A percentile compares a stretch with the other conserved stretches of the same genome.
Conservation (phyloP, 2,329 filamentous ascomycete genomes). For the Alternaria panax region DNA sequence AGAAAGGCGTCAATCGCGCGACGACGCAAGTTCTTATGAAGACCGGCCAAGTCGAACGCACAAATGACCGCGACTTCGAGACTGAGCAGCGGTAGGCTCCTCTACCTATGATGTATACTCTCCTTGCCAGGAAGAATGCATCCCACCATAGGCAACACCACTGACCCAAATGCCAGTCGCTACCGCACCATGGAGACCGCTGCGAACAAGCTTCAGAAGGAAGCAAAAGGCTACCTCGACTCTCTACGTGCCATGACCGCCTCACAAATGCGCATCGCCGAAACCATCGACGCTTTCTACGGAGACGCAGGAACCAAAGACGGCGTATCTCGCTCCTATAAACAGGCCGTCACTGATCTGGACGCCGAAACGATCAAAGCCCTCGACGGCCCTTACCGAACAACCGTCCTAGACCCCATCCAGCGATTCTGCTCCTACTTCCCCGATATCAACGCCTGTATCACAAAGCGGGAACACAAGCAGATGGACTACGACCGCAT, state of each 20-base stretch:
- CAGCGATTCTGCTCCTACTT: constrained; percentile 97
- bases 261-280: constrained; percentile 98
- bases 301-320: constrained; percentile 94
- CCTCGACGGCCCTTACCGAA: constrained; percentile 91
- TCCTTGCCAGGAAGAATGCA: not conserved
- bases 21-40: constrained; percentile 99
- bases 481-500: constrained; percentile 97
- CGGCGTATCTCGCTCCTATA: constrained; percentile 95
- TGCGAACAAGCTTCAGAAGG: constrained; percentile 89
- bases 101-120: constrained; percentile 10
- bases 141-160: constrained; percentile 4
- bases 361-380: constrained; percentile 99
- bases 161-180: constrained; percentile 67
- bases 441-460: constrained; percentile 98
- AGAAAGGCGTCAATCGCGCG: constrained; percentile 97
- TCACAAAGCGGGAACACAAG: constrained; percentile 99
- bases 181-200: constrained; percentile 98
- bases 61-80: constrained; percentile 97
- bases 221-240: constrained; percentile 97
- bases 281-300: constrained; percentile 99
- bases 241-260: constrained; percentile 98
- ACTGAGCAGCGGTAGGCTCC: constrained; percentile 81
- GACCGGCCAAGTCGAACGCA: constrained; percentile 97
- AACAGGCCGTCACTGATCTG: constrained; percentile 96
- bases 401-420: constrained; percentile 95